Evolutionary conservation across 1,284 basidiomycete genomes (phyloP).

Genomic region (Rhodotorula sp.): DNA sequence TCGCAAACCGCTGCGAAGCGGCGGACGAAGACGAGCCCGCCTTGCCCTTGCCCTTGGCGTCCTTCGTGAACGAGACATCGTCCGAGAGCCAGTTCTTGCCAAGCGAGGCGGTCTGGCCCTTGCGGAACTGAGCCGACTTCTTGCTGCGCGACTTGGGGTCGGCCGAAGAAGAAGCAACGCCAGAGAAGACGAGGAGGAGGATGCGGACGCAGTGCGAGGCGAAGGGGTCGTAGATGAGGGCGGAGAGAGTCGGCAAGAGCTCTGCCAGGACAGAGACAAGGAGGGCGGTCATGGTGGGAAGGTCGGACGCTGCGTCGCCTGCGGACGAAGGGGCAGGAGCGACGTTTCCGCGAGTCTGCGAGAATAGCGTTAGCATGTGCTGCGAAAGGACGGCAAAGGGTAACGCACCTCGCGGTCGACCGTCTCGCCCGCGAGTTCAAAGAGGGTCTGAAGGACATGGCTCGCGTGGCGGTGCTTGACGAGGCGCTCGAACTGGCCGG

Average conservation of each 20-base stretch:
- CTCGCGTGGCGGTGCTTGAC: slow-evolving; percentile 81
- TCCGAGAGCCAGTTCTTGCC: slow-evolving; percentile 54
- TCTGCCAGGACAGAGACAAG: slow-evolving; percentile 71
- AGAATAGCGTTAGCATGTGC: neutral
- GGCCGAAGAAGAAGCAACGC: slow-evolving; percentile 54
- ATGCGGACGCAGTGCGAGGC: slow-evolving; percentile 83
- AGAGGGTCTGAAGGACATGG: slow-evolving; percentile 86
- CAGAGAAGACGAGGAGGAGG: slow-evolving; percentile 69
- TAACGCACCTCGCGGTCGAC: slow-evolving; percentile 72
- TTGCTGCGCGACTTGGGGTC: slow-evolving; percentile 51
- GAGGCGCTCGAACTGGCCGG: slow-evolving; percentile 74
- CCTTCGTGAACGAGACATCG: slow-evolving; percentile 25
- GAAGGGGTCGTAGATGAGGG: slow-evolving; percentile 75
- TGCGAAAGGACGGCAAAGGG: neutral
- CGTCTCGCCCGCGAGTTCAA: slow-evolving; percentile 70
- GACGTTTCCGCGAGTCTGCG: slow-evolving; percentile 65
- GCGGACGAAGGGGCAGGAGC: slow-evolving; percentile 56
- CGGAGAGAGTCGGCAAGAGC: slow-evolving; percentile 63
- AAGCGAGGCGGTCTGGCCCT: slow-evolving; percentile 67
- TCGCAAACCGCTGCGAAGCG: slow-evolving; percentile 37
- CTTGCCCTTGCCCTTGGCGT: slow-evolving; percentile 50
- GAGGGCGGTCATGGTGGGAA: slow-evolving; percentile 71
- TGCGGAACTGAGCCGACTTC: slow-evolving; percentile 73
- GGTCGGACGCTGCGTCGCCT: slow-evolving; percentile 56
- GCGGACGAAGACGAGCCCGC: slow-evolving; percentile 7